Base-by-base conservation (phyloP, 805 yeast species). In the Candida caryicola region DNA sequence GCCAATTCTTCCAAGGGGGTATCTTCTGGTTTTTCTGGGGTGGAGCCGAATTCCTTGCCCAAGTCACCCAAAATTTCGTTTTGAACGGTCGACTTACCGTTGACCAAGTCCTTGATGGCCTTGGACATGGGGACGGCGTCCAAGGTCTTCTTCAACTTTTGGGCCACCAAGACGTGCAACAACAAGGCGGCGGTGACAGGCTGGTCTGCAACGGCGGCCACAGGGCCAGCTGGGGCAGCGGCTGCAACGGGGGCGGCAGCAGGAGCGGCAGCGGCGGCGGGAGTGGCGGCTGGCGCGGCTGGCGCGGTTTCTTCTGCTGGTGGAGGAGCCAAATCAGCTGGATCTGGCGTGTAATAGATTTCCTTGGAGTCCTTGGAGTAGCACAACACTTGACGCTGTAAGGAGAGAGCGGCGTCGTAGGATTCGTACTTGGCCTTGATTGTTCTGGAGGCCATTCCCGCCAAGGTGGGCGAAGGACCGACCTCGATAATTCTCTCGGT, bases 21-120 rank as follows among this genome's bases (percentile, higher is more conserved):
- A 60, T 93, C 99, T 70, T 93, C 99, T 46, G 99, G 97, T 69
- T 93, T 93, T 69, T 93, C 99, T 30, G 99, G 99, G 34, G 97
- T 90, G 31, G 93, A 69, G 55, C 98, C 97, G 59, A 93, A 93
- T 71, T 93, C 99, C 69, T 93, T 93, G 60, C 98, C 98, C 57
- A 93, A 76, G 59, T 93, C 99, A 75, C 99, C 99, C 53, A 93
- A 78, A 52, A 93, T 93, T 74, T 93, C 99, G 67, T 93, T 93
- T 71, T 93, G 99, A 33, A 93, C 91, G 15, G 99, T 93, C 17
- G 99, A 93, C 65, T 93, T 93, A 71, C 99, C 99, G 57, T 95
- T 95, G 47, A 93, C 99, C 57, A 93, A 76, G 60, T 93, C 99
- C 68, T 93, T 93, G 61, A 93, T 88, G 35, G 99, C 90, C 69